These are phyloP conservation scores for Dryadomyces quercus-mongolicae DNA, from an alignment of 2,329 filamentous ascomycete species.

Conservation along the genomic window DNA sequence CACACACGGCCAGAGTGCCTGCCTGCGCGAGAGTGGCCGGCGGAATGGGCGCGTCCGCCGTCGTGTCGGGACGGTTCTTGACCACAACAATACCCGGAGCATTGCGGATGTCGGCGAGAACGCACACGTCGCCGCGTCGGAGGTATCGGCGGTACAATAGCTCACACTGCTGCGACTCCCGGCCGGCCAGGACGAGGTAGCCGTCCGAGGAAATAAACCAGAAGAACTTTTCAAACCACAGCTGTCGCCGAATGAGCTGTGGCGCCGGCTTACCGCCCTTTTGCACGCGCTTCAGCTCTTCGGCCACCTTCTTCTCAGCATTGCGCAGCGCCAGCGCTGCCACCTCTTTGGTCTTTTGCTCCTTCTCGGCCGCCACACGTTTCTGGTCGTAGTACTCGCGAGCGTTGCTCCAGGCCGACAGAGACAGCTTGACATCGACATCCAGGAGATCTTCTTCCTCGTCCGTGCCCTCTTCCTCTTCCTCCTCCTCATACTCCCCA, in stretches of 20 bases:
- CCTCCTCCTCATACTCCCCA: constrained; percentile 30
- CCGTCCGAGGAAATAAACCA: constrained; percentile 96
- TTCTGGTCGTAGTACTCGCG: constrained; percentile 86
- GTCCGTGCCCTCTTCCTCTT: constrained; percentile 48
- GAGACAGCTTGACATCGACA: constrained; percentile 73
- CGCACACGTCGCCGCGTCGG: constrained; percentile 80
- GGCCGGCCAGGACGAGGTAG: constrained; percentile 81
- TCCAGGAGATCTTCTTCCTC: constrained; percentile 43
- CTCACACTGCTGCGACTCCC: constrained; percentile 82
- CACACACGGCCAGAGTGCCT: constrained; percentile 70
- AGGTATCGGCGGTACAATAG: constrained; percentile 80
- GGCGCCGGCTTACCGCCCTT: constrained; percentile 83
- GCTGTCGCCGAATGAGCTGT: constrained; percentile 66
- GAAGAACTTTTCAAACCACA: constrained; percentile 96
- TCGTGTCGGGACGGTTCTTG: constrained; percentile 67
- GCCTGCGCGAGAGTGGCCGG: constrained; percentile 87
- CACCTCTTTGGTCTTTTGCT: constrained; percentile 74
- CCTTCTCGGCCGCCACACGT: constrained; percentile 71
- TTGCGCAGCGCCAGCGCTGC: constrained; percentile 76
- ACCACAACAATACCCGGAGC: constrained; percentile 69
- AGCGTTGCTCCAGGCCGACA: constrained; percentile 83
- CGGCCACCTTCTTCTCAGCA: constrained; percentile 75
- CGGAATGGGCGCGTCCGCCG: constrained; percentile 71
- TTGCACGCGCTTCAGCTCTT: constrained; percentile 74
- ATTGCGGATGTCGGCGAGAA: constrained; percentile 79